Evolutionary conservation across 2,329 filamentous ascomycete species (phyloP).

Genomic region (Macrophomina phaseolina): DNA sequence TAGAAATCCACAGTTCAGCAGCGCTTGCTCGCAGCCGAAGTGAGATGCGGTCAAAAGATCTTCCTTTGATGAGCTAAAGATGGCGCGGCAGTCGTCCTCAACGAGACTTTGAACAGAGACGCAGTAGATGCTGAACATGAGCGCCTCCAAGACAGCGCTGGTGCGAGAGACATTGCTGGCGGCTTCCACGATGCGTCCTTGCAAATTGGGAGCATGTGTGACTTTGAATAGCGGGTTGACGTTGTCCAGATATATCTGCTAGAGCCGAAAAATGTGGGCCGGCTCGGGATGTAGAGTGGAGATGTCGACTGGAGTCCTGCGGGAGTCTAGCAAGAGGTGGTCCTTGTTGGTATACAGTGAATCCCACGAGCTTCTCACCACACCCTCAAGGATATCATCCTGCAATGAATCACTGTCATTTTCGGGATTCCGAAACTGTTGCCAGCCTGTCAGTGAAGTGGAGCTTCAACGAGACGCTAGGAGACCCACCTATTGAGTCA

Average conservation of each 20-base stretch:
- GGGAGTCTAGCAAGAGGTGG: constrained; percentile 60
- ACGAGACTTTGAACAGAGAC: constrained; percentile 56
- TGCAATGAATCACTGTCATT: constrained; percentile 29
- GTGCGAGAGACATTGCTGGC: constrained; percentile 63
- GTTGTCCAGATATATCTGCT: constrained; percentile 71
- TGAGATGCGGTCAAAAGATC: constrained; percentile 63
- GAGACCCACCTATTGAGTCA: constrained; percentile 50
- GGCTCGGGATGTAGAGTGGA: constrained; percentile 67
- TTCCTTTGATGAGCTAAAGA: constrained; percentile 52
- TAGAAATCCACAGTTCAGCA: constrained; percentile 62
- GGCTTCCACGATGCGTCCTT: constrained; percentile 62
- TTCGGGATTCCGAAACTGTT: constrained; percentile 35
- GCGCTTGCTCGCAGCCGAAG: constrained; percentile 65
- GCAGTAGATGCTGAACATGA: constrained; percentile 65
- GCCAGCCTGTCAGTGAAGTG: constrained; percentile 32
- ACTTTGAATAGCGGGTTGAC: constrained; percentile 72
- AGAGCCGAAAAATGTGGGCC: constrained; percentile 69
- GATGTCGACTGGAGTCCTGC: constrained; percentile 63
- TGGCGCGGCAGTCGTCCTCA: constrained; percentile 48
- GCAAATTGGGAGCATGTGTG: constrained; percentile 68
- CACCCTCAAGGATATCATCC: constrained; percentile 43
- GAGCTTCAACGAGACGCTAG: background rate
- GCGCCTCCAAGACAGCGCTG: constrained; percentile 58
- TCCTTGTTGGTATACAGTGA: constrained; percentile 48
- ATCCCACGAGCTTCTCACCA: constrained; percentile 55